Base-by-base conservation (phyloP, 164 flowering plant species). In the Sextonia rubra region DNA sequence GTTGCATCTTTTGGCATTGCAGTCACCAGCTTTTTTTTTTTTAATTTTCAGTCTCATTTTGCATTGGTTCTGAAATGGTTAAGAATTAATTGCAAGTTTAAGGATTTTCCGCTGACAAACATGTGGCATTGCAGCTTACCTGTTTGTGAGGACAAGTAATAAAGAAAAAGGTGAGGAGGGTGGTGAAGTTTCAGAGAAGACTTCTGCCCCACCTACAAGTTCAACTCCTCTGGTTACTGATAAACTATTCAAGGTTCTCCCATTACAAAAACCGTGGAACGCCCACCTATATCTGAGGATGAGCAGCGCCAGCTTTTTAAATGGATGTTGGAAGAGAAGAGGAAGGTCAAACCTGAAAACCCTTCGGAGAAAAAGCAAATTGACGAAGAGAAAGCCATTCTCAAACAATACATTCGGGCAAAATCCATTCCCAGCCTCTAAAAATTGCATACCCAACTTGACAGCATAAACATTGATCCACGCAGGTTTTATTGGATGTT, bases 311-410 rank as follows among this genome's bases (percentile, higher is more conserved):
- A 92, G 69, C 89, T 92, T 47, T 92, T 86, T 83, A 83, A 86
- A 78, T 94, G 97, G 97, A 81, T 92, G 25, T 75, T 92, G 81
- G 98, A 88, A 77, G 97, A 91, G 86, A 94, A 88, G 83, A 88
- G 97, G 77, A 94, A 89, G 76, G 44, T 83, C 60, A 87, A 88
- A 75, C 84, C 94, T 52, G 86, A 73, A 60, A 83, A 86, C 78
- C 77, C 76, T 11, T 83, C 83, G 76, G 97, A 90, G 86, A 89
- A 85, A 82, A 91, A 87, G 49, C 86, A 74, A 37, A 80, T 89
- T 55, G 98, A 94, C 75, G 97, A 89, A 80, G 98, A 92, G 75
- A 94, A 94, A 76, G 91, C 90, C 71, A 78, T 92, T 77, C 90
- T 94, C 25, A 92, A 92, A 73, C 88, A 87, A 71, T 91, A 84